Evolutionary conservation across 129 eudicot genomes (phyloP), one percentile per base, ranked within the genome.

Genomic region (Lactuca sativa): DNA sequence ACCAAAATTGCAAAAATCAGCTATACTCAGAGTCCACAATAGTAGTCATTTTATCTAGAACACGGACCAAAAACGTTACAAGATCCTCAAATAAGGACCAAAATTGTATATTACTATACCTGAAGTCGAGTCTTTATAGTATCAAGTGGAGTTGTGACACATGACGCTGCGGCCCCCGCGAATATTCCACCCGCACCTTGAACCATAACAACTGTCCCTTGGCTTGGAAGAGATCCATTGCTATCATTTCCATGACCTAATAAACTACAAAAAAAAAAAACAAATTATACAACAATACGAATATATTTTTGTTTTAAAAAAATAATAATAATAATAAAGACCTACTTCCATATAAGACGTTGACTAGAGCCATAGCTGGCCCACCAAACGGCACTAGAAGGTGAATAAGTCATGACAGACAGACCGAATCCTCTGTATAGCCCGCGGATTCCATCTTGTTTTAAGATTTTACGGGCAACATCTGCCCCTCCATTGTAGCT

Each of bases 381-480:
- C 99, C 99, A 95, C 99, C 99, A 95, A 34, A 90, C 99, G 51
- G 99, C 99, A 80, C 99, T 95, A 12, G 99, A 90, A 48, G 99
- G 99, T 36, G 93, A 78, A 79, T 90, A 95, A 0, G 99, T 95
- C 85, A 90, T 78, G 33, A 90, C 97, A n/a, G 99, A 95, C 6
- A 95, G 88, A 72, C 99, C 93, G 38, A 95, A 95, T 74, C 99
- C 99, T 76, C 99, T 80, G 55, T 95, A 95, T 9, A 95, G 79
- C 67, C 99, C 99, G 15, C 93, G 85, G 53, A 95, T 76, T 16
- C 99, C 99, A 68, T 95, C 99, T 56, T 96, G 62, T 70, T 90
- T 90, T 41, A 95, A 7, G 77, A 95, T 80, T 73, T 87, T 82
- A 64, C 97, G 95, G 49, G 82, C 95, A 72, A 95, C 99, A 78